Evolutionary conservation across 169 alveolate species (phyloP).

Genomic region (Plasmodium inui): DNA sequence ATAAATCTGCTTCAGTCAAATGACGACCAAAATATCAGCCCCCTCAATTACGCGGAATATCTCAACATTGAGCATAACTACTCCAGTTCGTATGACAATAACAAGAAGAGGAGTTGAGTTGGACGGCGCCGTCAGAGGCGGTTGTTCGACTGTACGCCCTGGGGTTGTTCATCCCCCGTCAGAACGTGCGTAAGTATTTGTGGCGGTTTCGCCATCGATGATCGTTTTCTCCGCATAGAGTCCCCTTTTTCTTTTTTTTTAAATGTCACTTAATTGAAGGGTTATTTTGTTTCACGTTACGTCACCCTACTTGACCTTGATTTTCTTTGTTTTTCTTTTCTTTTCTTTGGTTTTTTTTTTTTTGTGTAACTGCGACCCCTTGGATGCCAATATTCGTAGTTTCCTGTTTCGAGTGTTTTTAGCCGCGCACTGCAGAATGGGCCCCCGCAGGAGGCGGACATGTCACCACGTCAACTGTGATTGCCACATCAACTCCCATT

Average conservation of each 20-base stretch:
- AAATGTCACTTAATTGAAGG: background rate
- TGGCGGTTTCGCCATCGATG: background rate
- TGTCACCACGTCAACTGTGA: background rate
- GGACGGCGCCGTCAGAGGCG: background rate
- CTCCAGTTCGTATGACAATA: slow-evolving; percentile 52
- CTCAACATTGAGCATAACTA: slow-evolving; percentile 30
- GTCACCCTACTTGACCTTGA: background rate
- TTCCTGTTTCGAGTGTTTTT: background rate
- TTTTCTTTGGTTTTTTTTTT: background rate
- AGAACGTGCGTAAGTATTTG: background rate
- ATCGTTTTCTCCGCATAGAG: background rate
- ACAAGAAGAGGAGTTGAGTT: slow-evolving; percentile 1
- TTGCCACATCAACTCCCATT: background rate
- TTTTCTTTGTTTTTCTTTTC: background rate
- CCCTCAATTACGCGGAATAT: slow-evolving; percentile 35
- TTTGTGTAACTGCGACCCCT: background rate
- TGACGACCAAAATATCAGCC: slow-evolving; percentile 36
- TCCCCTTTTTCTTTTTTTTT: background rate
- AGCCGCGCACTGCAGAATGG: background rate
- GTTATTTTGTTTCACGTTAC: background rate
- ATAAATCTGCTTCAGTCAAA: slow-evolving; percentile 25
- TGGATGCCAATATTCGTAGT: background rate
- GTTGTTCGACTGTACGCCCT: background rate
- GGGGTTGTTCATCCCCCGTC: background rate
- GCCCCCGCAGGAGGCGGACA: background rate